Evolutionary conservation across 352 stramenopile species (phyloP).

Genomic region (Phytophthora macrochlamydospora): DNA sequence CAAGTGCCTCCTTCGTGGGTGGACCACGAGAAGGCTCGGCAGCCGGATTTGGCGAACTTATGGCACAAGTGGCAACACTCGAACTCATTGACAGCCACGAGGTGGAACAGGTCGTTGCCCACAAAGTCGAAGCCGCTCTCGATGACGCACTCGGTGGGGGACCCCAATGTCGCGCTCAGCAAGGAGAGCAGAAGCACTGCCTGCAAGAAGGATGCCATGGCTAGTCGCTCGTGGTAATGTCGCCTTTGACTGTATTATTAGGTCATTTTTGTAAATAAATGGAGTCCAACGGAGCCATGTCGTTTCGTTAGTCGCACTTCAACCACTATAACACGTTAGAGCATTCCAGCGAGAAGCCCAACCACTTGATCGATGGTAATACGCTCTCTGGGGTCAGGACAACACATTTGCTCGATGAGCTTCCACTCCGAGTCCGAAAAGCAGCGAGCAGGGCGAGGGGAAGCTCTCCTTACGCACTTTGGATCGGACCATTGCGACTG

Average conservation of each 20-base stretch:
- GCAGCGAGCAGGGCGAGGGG: slow-evolving; percentile 20
- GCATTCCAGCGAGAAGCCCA: slow-evolving; percentile 1
- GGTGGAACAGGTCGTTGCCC: slow-evolving; percentile 38
- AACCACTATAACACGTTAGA: background rate
- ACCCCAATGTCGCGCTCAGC: background rate
- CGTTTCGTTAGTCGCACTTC: background rate
- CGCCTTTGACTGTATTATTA: too few relatives aligned
- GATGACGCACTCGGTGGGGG: slow-evolving; percentile 19
- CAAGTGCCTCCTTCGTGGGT: slow-evolving; percentile 49
- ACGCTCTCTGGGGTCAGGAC: slow-evolving; percentile 14
- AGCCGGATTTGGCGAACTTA: slow-evolving; percentile 18
- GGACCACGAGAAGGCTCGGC: slow-evolving; percentile 57
- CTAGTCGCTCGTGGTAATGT: background rate
- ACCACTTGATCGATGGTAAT: slow-evolving; percentile 25
- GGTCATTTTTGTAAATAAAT: background rate
- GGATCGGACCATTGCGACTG: slow-evolving; percentile 16
- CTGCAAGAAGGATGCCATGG: background rate
- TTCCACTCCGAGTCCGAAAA: slow-evolving; percentile 42
- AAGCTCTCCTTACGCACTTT: slow-evolving; percentile 25
- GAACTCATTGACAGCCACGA: slow-evolving; percentile 3
- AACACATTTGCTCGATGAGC: slow-evolving; percentile 42
- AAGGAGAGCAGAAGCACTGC: background rate
- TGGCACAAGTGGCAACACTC: slow-evolving; percentile 36
- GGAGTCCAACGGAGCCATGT: background rate
- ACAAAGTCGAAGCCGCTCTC: slow-evolving; percentile 42